phyloP scores from a whole-genome alignment of 192 early-diverging fungal species.

The Radiomyces spectabilis region DNA sequence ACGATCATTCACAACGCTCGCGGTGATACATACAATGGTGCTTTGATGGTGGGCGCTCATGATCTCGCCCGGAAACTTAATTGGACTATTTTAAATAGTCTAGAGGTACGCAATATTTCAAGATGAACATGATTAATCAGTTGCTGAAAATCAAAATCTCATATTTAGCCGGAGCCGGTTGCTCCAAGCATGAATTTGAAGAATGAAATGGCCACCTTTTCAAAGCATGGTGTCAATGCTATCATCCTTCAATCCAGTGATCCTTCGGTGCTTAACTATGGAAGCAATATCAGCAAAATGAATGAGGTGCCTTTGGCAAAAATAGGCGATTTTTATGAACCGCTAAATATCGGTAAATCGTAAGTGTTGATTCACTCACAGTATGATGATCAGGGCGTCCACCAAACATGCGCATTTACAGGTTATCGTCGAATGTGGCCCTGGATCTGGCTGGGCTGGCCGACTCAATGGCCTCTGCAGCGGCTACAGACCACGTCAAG shows the following conservation, averaged over 20 bases:
- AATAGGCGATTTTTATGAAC: conserved; percentile 1
- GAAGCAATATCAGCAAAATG: not conserved
- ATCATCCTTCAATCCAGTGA: not conserved
- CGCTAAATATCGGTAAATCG: not conserved
- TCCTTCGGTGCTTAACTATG: not conserved
- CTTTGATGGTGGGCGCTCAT: conserved; percentile 4
- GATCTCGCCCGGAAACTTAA: conserved; percentile 7
- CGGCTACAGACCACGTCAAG: not conserved
- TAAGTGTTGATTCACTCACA: no score
- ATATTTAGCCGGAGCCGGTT: no score
- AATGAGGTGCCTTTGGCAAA: not conserved
- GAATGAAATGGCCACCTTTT: no score
- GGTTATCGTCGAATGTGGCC: conserved; percentile 8
- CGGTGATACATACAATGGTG: conserved; percentile 10
- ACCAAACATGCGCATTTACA: no score
- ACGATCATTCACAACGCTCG: not conserved
- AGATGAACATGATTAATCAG: no score
- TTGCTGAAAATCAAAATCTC: no score
- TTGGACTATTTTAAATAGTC: conserved; percentile 12
- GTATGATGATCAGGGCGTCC: no score
- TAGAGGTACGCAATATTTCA: conserved; percentile 6
- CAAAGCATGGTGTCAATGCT: not conserved
- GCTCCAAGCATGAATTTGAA: no score
- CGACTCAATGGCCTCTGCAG: not conserved
- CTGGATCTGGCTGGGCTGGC: conserved; percentile 4